A percentile compares a stretch with the other conserved stretches of the same genome.
phyloP scores from a whole-genome alignment of 164 flowering plant genomes.

The Amborella trichopoda region DNA sequence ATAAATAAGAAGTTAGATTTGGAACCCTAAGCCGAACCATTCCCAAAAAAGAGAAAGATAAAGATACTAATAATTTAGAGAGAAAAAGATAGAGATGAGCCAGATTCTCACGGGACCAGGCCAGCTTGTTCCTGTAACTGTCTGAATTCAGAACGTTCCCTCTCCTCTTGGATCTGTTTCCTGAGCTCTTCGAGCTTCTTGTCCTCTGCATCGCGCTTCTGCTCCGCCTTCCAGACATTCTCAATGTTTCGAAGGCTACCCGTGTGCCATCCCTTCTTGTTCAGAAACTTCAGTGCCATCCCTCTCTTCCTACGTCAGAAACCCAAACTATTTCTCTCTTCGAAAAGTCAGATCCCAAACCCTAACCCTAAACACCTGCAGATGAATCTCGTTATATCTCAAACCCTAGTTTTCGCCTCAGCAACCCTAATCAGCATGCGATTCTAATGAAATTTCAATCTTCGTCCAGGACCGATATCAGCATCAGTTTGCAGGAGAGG shows the following conservation, averaged over 20 bases:
- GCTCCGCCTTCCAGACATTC: slow-evolving; percentile 99
- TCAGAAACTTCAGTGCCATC: slow-evolving; percentile 93
- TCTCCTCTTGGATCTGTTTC: slow-evolving; percentile 85
- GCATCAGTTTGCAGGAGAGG: no score
- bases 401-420: no score
- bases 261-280: slow-evolving; percentile 99
- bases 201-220: slow-evolving; percentile 83
- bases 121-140: slow-evolving; percentile 92
- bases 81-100: slow-evolving; percentile 7
- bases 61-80: neutral
- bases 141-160: slow-evolving; percentile 78
- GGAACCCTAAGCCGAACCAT: no score
- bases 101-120: slow-evolving; percentile 80
- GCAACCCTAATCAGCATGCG: no score
- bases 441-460: no score
- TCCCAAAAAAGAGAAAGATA: neutral
- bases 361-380: no score
- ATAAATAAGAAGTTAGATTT: neutral
- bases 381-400: no score
- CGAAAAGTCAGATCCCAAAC: no score
- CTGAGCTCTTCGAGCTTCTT: slow-evolving; percentile 87
- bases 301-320: no score
- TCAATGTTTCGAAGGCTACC: slow-evolving; percentile 91
- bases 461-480: no score
- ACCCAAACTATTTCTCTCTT: no score